These are phyloP conservation scores for Ulmus americana DNA, from an alignment of 331 rosid genomes.

Conservation along the genomic window DNA sequence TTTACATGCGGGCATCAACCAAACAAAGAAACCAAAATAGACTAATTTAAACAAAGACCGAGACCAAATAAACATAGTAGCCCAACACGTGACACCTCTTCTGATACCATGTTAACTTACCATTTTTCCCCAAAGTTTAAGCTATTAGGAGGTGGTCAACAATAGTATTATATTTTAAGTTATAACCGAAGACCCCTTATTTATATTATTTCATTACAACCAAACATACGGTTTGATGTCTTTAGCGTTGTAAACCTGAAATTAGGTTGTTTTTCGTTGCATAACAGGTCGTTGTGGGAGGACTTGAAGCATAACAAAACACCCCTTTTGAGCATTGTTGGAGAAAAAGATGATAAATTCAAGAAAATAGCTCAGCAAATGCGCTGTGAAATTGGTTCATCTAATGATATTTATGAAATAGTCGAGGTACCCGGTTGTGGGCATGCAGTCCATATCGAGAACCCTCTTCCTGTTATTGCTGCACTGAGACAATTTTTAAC, in stretches of 20 bases:
- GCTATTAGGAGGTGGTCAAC: too few relatives aligned
- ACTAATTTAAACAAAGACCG: too few relatives aligned
- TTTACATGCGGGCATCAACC: too few relatives aligned
- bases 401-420: constrained; percentile 35
- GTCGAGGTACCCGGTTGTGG: constrained; percentile 70
- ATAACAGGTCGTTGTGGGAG: constrained; percentile 74
- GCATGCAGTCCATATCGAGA: constrained; percentile 88
- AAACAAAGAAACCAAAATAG: too few relatives aligned
- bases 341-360: constrained; percentile 74
- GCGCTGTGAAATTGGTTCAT: constrained; percentile 30
- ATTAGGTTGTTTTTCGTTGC: constrained; percentile 2
- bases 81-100: too few relatives aligned
- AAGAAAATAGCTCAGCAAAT: constrained; percentile 56
- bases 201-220: too few relatives aligned
- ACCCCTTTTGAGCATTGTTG: constrained; percentile 68
- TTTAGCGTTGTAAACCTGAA: not conserved
- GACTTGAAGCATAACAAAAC: constrained; percentile 56
- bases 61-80: too few relatives aligned
- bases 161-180: too few relatives aligned
- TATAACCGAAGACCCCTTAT: too few relatives aligned
- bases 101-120: too few relatives aligned
- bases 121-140: too few relatives aligned
- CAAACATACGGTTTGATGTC: not conserved
- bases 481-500: constrained; percentile 47
- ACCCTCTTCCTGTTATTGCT: constrained; percentile 62